Conservation (phyloP, 169 alveolate genomes). For the Plasmodium gaboni region DNA sequence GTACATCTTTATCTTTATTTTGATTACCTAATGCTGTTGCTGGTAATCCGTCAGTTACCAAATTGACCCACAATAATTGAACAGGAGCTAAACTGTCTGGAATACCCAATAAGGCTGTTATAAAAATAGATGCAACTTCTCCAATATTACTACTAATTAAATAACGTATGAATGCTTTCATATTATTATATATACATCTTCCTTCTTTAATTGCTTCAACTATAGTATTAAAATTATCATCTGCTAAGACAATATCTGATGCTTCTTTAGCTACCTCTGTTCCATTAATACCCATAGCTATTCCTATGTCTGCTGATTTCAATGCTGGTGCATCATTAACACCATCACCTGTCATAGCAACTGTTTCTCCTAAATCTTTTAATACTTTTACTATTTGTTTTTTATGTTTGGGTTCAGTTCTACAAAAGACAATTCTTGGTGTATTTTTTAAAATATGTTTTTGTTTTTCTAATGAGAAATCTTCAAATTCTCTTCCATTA, state of each 20-base stretch:
- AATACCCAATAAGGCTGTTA: constrained; percentile 98
- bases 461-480: constrained; percentile 85
- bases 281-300: constrained; percentile 99
- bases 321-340: constrained; percentile 99
- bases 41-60: constrained; percentile 99
- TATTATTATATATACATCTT: constrained; percentile 97
- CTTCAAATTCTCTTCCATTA: constrained; percentile 97
- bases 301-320: constrained; percentile 98
- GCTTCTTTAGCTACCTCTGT: constrained; percentile 99
- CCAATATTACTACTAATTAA: constrained; percentile 99
- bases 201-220: constrained; percentile 99
- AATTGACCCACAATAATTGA: constrained; percentile 99
- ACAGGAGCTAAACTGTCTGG: constrained; percentile 98
- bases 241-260: constrained; percentile 99
- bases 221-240: constrained; percentile 98
- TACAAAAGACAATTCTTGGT: constrained; percentile 95
- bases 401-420: constrained; percentile 99
- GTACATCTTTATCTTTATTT: neutral
- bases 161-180: constrained; percentile 98
- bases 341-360: constrained; percentile 99
- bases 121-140: constrained; percentile 99
- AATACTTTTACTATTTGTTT: constrained; percentile 96
- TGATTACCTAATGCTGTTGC: constrained; percentile 97
- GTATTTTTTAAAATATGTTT: constrained; percentile 88
- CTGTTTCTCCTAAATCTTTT: constrained; percentile 94